Evolutionary conservation across 768 basidiomycete species (phyloP).

Genomic region (Phanerochaete carnosa): DNA sequence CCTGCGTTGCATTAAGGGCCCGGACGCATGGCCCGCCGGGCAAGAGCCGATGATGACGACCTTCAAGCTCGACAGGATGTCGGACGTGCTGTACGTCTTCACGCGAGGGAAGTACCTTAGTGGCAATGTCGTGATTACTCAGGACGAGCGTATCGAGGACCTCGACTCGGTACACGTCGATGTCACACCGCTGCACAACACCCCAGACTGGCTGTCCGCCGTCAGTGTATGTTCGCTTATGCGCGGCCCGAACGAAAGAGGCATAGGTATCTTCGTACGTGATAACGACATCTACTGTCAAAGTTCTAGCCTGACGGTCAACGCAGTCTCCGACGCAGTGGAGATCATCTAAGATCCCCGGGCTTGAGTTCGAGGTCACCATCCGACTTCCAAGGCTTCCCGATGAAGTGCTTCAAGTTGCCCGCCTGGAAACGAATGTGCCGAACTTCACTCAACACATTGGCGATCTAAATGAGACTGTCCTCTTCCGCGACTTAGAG

Average conservation of each 20-base stretch:
- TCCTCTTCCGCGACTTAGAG: constrained; percentile 8
- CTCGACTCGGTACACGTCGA: constrained; percentile 14
- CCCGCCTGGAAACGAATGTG: constrained; percentile 13
- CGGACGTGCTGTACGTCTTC: constrained; percentile 18
- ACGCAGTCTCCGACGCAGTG: constrained; percentile 30
- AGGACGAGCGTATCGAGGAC: constrained; percentile 6
- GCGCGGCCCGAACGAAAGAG: constrained; percentile 14
- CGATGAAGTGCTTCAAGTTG: neutral
- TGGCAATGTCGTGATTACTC: constrained; percentile 14
- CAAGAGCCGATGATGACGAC: neutral
- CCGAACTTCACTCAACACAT: constrained; percentile 14
- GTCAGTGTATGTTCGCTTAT: constrained; percentile 18
- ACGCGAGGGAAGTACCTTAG: constrained; percentile 7
- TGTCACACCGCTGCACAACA: constrained; percentile 1
- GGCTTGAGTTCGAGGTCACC: constrained; percentile 6
- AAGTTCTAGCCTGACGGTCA: neutral
- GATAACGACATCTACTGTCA: neutral
- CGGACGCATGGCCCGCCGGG: neutral
- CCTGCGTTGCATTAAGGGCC: constrained; percentile 11
- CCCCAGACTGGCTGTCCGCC: neutral
- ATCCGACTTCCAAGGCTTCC: constrained; percentile 4
- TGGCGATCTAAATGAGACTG: constrained; percentile 7
- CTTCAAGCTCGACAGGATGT: constrained; percentile 12
- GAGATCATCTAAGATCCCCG: neutral
- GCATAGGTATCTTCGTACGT: constrained; percentile 30